These are phyloP conservation scores for Backusella parvicylindrica DNA, from an alignment of 192 early-diverging fungal genomes.

Conservation along the genomic window DNA sequence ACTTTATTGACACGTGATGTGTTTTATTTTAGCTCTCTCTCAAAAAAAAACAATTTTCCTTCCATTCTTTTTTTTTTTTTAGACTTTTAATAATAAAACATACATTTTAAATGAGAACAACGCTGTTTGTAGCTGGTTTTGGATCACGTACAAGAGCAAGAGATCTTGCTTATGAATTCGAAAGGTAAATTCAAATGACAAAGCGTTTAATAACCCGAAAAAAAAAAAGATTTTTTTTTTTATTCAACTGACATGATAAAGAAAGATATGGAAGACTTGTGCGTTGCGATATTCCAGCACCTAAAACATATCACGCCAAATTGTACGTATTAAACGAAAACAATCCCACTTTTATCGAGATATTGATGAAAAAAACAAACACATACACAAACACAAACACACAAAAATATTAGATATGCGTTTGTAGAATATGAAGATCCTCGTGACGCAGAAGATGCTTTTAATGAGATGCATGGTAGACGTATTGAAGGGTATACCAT, in stretches of 20 bases:
- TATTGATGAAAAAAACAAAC: background rate
- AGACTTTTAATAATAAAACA: background rate
- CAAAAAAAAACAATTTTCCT: background rate
- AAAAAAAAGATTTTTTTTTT: background rate
- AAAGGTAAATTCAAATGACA: slow-evolving; percentile 60
- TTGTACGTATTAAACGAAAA: slow-evolving; percentile 51
- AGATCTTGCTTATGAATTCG: slow-evolving; percentile 94
- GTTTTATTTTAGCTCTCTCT: background rate
- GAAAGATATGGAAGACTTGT: slow-evolving; percentile 80
- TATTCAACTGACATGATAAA: background rate
- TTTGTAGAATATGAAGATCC: slow-evolving; percentile 95
- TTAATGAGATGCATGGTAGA: slow-evolving; percentile 85
- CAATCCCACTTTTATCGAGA: background rate
- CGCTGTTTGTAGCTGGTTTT: slow-evolving; percentile 85
- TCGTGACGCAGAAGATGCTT: slow-evolving; percentile 91
- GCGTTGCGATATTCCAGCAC: slow-evolving; percentile 83
- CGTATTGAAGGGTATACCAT: slow-evolving; percentile 77
- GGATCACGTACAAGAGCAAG: slow-evolving; percentile 73
- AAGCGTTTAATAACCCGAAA: too few species aligned
- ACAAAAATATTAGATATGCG: slow-evolving; percentile 65
- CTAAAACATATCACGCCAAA: slow-evolving; percentile 57
- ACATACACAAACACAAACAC: background rate
- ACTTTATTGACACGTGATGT: background rate
- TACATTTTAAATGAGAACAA: slow-evolving; percentile 35
- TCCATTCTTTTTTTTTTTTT: background rate